Percentiles rank a stretch among this genome's conserved stretches.
These are phyloP conservation scores for Coffea humblotiana DNA, from an alignment of 305 asterid genomes.

Conservation along the genomic window DNA sequence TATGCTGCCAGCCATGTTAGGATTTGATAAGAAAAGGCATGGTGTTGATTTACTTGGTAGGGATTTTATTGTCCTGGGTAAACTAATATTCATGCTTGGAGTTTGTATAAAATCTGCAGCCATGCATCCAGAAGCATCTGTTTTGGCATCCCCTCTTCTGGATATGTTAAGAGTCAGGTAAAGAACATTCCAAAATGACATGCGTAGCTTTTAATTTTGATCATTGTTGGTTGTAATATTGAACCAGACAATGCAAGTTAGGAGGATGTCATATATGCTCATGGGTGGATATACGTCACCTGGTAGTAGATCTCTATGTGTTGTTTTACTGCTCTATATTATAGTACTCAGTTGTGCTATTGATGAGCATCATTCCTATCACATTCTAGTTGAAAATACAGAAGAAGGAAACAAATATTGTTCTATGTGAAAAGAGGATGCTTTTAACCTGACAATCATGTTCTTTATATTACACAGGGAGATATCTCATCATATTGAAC, in stretches of 20 bases:
- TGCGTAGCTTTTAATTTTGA: background rate
- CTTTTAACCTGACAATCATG: constrained; percentile 8
- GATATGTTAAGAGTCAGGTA: constrained; percentile 91
- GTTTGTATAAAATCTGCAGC: constrained; percentile 87
- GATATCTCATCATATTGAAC: constrained; percentile 77
- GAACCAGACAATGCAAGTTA: background rate
- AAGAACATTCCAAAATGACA: background rate
- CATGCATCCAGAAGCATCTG: constrained; percentile 96
- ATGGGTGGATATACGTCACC: background rate
- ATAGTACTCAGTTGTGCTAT: constrained; percentile 1
- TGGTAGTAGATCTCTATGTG: background rate
- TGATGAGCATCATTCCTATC: background rate
- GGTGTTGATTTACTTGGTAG: constrained; percentile 87
- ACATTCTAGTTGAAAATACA: background rate
- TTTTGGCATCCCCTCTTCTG: constrained; percentile 77
- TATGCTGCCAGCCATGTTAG: constrained; percentile 95
- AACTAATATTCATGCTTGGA: constrained; percentile 85
- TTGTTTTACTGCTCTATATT: background rate
- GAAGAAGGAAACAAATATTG: background rate
- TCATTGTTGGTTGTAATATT: background rate
- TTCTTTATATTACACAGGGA: constrained; percentile 47
- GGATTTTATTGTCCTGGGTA: constrained; percentile 86
- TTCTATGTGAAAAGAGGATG: background rate
- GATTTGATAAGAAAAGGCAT: constrained; percentile 83
- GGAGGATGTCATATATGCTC: background rate